A percentile compares a stretch with the other conserved stretches of the same genome.
Conservation (phyloP, 441 rosid genomes). For the Gossypium schwendimanii region DNA sequence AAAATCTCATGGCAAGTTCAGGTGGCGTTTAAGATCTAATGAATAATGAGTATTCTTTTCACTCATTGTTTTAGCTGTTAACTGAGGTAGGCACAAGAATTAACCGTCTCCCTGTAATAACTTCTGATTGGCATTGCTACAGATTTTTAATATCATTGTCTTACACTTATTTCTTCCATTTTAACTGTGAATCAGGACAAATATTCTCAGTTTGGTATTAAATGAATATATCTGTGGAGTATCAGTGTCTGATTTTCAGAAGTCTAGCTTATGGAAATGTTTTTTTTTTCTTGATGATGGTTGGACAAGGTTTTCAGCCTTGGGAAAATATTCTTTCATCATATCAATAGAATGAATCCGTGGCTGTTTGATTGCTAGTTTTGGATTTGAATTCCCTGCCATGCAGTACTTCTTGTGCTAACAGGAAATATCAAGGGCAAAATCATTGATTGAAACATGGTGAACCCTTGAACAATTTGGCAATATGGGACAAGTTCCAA, state of each 20-base stretch:
- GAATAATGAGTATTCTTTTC: neutral
- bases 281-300: neutral
- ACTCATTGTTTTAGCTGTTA: neutral
- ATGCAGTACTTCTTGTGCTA: neutral
- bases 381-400: neutral
- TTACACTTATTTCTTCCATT: neutral
- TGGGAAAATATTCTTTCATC: neutral
- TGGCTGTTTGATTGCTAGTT: neutral
- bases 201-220: neutral
- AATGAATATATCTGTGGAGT: slow-evolving; percentile 3
- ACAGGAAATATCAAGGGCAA: neutral
- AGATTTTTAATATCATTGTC: neutral
- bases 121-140: neutral
- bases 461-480: neutral
- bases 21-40: slow-evolving; percentile 14
- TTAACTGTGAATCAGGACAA: slow-evolving; percentile 7
- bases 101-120: neutral
- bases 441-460: neutral
- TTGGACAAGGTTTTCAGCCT: too few relatives aligned
- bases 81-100: neutral
- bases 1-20: slow-evolving; percentile 37
- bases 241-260: neutral
- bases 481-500: neutral
- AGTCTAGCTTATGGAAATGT: neutral
- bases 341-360: neutral